Evolutionary conservation across 108 stramenopile species (phyloP), one percentile per base, ranked within the genome.

Genomic region (Pseudonitzschia multiseries): DNA sequence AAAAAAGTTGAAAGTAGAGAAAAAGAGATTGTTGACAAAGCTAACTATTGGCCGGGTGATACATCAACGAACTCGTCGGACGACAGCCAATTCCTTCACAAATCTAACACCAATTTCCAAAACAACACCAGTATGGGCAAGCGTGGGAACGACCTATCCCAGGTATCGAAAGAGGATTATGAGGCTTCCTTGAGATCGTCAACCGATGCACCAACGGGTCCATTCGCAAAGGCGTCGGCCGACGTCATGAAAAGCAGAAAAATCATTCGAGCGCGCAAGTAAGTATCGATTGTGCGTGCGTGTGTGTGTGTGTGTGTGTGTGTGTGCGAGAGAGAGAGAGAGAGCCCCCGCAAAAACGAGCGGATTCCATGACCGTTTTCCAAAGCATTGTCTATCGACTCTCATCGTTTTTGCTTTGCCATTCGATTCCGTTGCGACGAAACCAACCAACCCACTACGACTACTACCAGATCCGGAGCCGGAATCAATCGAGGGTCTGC

Each of bases 211-310:
- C 61, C 61, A 17, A 62, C 9, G 29, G 61, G 61, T 15, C 61
- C 61, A 12, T 62, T 62, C 32, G 28, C 26, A 62, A 62, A 62
- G 14, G 61, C 61, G 29, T 62, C 61, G 14, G 61, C 12, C n/a
- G 61, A 62, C 4, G 61, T 62, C 5, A 62, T 62, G 61, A 62
- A 62, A n/a, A 62, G 29, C 12, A 31, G 61, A 62, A 31, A 32
- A 31, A 62, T 62, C 15, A n/a, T 62, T 21, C 14, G 61, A 62
- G 29, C 33, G 13, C 26, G 61, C 26, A 62, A 40, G 61, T 62
- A 5, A 62, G 61, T 62, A 40, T 59, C 8, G 15, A 59, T 13
- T 54, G 24, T 5, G 13, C 22, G 8, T 6, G 9, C 6, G n/a
- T 6, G 53, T 24, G 24, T 2, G 36, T 36, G n/a, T n/a, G n/a